phyloP scores from a whole-genome alignment of 2,329 filamentous ascomycete species.

The Aspergillus nomiae region DNA sequence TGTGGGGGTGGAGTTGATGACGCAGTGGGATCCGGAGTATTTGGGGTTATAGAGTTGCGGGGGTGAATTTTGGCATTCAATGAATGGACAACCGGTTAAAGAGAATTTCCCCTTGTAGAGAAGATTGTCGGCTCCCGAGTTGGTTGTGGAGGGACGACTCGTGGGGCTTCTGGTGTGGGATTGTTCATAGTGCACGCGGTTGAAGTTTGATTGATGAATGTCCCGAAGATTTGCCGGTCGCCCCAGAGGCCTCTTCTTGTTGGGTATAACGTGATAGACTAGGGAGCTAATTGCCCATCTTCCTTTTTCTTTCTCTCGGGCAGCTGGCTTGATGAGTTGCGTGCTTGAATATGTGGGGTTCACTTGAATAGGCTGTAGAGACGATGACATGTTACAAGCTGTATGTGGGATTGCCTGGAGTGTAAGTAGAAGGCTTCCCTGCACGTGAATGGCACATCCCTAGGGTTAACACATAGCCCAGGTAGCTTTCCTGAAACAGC shows the following conservation, averaged over 20 bases:
- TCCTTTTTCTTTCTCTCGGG: background rate
- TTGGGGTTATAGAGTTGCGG: background rate
- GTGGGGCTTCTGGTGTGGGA: background rate
- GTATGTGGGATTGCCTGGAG: background rate
- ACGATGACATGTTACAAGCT: background rate
- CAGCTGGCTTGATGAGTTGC: background rate
- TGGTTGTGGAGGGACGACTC: background rate
- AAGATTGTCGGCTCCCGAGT: slow-evolving; percentile 3
- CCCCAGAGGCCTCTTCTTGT: background rate
- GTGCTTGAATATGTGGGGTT: background rate
- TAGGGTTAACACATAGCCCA: background rate
- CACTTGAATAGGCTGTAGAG: background rate
- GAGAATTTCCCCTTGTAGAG: background rate
- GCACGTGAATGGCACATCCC: slow-evolving; percentile 3
- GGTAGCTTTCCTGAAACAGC: background rate
- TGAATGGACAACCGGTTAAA: background rate
- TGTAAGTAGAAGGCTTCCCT: background rate
- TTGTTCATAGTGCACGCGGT: background rate
- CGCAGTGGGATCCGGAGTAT: background rate
- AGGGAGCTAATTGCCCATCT: background rate
- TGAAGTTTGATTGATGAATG: slow-evolving; percentile 1
- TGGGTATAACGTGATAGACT: background rate
- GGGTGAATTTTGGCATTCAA: background rate
- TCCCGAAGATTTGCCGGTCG: slow-evolving; percentile 11
- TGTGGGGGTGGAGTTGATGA: background rate